phyloP scores from a whole-genome alignment of 192 early-diverging fungal genomes.

The Piromyces sp. region DNA sequence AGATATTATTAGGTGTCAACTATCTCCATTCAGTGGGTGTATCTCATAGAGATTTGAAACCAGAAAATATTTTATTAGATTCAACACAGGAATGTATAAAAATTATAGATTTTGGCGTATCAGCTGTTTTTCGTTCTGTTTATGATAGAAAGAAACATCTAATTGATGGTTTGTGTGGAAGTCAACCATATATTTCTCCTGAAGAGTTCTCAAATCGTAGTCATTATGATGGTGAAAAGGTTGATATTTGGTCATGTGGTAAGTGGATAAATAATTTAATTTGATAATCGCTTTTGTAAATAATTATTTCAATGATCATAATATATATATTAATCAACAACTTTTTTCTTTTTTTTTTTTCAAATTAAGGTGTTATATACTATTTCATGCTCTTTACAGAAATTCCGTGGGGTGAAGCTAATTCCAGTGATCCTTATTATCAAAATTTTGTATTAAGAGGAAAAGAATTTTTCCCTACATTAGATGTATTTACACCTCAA shows the following conservation, averaged over 20 bases:
- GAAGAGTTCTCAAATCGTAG: background rate
- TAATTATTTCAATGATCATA: no score
- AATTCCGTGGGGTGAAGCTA: background rate
- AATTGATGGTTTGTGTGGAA: background rate
- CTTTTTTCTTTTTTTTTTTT: no score
- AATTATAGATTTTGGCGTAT: background rate
- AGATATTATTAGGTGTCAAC: background rate
- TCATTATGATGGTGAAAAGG: background rate
- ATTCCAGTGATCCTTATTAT: background rate
- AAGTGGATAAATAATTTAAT: background rate
- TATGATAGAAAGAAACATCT: background rate
- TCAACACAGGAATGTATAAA: background rate
- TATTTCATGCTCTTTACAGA: background rate
- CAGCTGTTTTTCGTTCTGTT: background rate
- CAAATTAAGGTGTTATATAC: background rate
- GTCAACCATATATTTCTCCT: background rate
- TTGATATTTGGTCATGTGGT: background rate
- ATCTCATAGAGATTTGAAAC: background rate
- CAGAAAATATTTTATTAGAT: background rate
- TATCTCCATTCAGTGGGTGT: background rate
- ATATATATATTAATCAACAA: no score
- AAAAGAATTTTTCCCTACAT: background rate
- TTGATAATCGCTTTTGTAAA: no score
- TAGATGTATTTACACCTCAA: background rate
- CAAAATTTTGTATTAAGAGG: background rate